Evolutionary conservation across 352 stramenopile species (phyloP).

Genomic region (Phytophthora gonapodyides): DNA sequence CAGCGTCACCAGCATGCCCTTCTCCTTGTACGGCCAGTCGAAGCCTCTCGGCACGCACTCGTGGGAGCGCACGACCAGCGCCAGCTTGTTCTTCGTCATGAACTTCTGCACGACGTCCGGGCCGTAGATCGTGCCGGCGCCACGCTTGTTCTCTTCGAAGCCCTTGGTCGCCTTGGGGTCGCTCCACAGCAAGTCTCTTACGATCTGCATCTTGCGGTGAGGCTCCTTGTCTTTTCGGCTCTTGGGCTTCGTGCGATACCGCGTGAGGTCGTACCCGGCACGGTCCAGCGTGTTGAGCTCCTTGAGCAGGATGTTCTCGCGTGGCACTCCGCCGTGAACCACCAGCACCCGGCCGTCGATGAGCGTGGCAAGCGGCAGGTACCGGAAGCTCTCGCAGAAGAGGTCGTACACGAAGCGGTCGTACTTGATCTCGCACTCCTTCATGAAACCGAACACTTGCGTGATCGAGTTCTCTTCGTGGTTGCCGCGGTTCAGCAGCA

Average conservation of each 20-base stretch:
- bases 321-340: constrained; percentile 77
- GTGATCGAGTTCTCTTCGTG: constrained; percentile 89
- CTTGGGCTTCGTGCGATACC: constrained; percentile 69
- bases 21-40: constrained; percentile 79
- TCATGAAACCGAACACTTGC: constrained; percentile 89
- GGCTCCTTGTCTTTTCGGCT: constrained; percentile 55
- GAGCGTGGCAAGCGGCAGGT: constrained; percentile 73
- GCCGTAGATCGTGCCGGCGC: constrained; percentile 77
- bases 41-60: constrained; percentile 85
- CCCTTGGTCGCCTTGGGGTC: constrained; percentile 70
- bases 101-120: constrained; percentile 85
- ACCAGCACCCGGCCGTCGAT: constrained; percentile 78
- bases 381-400: constrained; percentile 83
- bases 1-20: constrained; percentile 86
- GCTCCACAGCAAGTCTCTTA: constrained; percentile 85
- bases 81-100: constrained; percentile 85
- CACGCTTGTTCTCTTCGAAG: constrained; percentile 83
- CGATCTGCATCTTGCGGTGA: constrained; percentile 68
- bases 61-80: constrained; percentile 84
- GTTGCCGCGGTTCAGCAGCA: constrained; percentile 86
- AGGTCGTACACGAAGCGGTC: constrained; percentile 78
- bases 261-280: constrained; percentile 74
- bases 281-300: constrained; percentile 70
- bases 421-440: constrained; percentile 86
- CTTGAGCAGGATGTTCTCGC: constrained; percentile 56